phyloP scores from a whole-genome alignment of 768 basidiomycete genomes.

The Xerocomus brunneocitrinus region DNA sequence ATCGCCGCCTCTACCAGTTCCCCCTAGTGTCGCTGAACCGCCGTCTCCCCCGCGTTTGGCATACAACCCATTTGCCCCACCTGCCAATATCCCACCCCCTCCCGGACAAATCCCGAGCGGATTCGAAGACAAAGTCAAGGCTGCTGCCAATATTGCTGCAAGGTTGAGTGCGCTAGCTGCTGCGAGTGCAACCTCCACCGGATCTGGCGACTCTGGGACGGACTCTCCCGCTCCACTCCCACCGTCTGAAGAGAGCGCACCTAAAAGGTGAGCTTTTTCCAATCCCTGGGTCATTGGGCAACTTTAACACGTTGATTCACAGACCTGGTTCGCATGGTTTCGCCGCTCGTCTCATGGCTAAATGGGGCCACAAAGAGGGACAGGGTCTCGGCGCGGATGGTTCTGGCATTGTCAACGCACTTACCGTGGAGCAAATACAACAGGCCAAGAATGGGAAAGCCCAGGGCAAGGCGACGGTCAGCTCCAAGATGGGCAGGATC shows the following conservation, averaged over 20 bases:
- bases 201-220: conserved; percentile 22
- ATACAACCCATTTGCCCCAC: conserved; percentile 68
- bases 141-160: conserved; percentile 81
- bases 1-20: conserved; percentile 19
- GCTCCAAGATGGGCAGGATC: conserved; percentile 80
- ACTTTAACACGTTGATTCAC: background rate
- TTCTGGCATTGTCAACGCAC: conserved; percentile 83
- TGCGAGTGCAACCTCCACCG: conserved; percentile 20
- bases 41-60: conserved; percentile 53
- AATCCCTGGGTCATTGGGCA: background rate
- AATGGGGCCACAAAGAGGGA: conserved; percentile 94
- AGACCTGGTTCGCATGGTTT: conserved; percentile 68
- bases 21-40: conserved; percentile 17
- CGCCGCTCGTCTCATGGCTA: conserved; percentile 87
- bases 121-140: conserved; percentile 66
- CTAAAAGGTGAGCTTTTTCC: conserved; percentile 12
- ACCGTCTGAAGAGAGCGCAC: conserved; percentile 24
- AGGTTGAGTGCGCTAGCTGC: conserved; percentile 56
- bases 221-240: conserved; percentile 25
- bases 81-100: conserved; percentile 56
- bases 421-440: conserved; percentile 68
- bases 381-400: conserved; percentile 85
- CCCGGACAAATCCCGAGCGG: conserved; percentile 40
- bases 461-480: conserved; percentile 38
- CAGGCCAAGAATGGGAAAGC: conserved; percentile 35